Evolutionary conservation across 257 asterid species (phyloP).

Genomic region (Penstemon newberryi): DNA sequence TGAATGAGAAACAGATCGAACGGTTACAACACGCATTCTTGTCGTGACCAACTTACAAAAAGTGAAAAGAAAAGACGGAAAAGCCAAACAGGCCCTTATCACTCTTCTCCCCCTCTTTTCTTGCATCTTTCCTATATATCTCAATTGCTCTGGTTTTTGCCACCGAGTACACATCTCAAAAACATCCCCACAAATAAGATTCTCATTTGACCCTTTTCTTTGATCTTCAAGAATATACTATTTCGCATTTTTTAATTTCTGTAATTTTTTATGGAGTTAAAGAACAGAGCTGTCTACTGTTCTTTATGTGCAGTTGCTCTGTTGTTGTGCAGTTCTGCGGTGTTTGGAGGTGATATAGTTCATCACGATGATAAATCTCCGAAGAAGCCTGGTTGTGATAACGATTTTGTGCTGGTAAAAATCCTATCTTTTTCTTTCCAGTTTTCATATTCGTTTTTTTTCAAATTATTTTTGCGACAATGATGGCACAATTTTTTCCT

Average conservation of each 20-base stretch:
- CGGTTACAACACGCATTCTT: slow-evolving; percentile 30
- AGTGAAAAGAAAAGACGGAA: background rate
- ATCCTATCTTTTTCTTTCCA: background rate
- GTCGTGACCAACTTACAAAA: slow-evolving; percentile 13
- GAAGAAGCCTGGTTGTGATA: slow-evolving; percentile 77
- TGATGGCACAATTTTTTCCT: background rate
- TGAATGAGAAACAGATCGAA: slow-evolving; percentile 26
- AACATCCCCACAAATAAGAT: slow-evolving; percentile 11
- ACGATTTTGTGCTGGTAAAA: slow-evolving; percentile 82
- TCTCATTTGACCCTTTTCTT: slow-evolving; percentile 37
- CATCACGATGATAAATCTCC: slow-evolving; percentile 87
- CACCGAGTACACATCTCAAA: slow-evolving; percentile 30
- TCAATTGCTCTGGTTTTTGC: slow-evolving; percentile 27
- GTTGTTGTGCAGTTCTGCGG: slow-evolving; percentile 44
- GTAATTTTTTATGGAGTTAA: slow-evolving; percentile 42
- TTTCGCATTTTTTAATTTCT: background rate
- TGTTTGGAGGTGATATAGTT: slow-evolving; percentile 81
- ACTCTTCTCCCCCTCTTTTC: slow-evolving; percentile 24
- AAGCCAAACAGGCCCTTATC: slow-evolving; percentile 36
- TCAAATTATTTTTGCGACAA: background rate
- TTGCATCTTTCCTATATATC: slow-evolving; percentile 34
- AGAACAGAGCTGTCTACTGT: slow-evolving; percentile 42
- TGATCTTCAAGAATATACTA: slow-evolving; percentile 32
- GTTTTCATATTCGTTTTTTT: too few relatives aligned
- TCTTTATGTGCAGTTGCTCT: slow-evolving; percentile 39